Conservation (phyloP, 164 flowering plant species). For the Umbellularia californica region DNA sequence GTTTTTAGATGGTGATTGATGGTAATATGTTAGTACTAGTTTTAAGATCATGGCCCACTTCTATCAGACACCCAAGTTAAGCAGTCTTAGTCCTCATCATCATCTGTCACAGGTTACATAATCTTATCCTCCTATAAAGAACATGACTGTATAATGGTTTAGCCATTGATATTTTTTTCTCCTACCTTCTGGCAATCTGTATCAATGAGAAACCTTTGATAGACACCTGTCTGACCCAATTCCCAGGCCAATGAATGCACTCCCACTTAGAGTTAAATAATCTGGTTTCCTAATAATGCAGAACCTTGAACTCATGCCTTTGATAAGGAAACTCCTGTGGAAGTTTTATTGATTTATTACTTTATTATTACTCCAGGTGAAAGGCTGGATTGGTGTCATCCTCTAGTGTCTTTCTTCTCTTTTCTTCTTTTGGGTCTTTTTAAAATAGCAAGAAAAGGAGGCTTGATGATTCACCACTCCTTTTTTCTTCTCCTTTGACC, state of each 20-base stretch:
- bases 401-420: background rate
- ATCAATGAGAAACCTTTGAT: background rate
- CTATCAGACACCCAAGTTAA: background rate
- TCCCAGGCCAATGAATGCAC: slow-evolving; percentile 24
- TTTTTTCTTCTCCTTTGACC: slow-evolving; percentile 5
- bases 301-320: background rate
- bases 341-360: too few relatives aligned
- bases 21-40: slow-evolving; percentile 1
- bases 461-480: slow-evolving; percentile 1
- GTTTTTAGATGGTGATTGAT: slow-evolving; percentile 14
- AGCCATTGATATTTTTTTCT: background rate
- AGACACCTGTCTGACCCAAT: slow-evolving; percentile 16
- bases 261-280: slow-evolving; percentile 15
- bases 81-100: background rate
- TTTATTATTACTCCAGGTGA: background rate
- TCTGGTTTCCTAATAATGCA: background rate
- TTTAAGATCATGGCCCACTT: too few relatives aligned
- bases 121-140: background rate
- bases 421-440: slow-evolving; percentile 5
- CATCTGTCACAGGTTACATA: background rate
- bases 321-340: background rate
- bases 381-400: slow-evolving; percentile 13
- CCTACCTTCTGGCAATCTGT: background rate
- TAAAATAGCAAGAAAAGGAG: background rate
- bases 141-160: background rate